Percentiles rank a stretch among this genome's conserved stretches.
Conservation (phyloP, 2,329 filamentous ascomycete genomes). For the Catunica adiposa region DNA sequence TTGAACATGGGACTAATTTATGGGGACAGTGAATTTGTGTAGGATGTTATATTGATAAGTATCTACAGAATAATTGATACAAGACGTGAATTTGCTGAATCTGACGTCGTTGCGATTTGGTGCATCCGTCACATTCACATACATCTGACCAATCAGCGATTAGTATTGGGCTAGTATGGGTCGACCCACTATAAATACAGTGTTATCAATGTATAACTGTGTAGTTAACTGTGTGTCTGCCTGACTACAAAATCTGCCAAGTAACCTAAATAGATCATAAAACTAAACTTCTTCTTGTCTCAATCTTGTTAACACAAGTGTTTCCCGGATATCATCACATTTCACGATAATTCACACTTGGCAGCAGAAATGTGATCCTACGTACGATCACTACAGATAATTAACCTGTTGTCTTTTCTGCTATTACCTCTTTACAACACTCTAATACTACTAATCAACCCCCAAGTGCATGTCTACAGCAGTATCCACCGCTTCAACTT, state of each 20-base stretch:
- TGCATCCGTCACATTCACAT: not conserved
- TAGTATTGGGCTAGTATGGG: not conserved
- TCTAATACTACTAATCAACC: not conserved
- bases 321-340: no score
- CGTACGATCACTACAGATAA: no score
- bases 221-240: not conserved
- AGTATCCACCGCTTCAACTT: slow-evolving; percentile 12
- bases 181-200: not conserved
- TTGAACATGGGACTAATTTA: not conserved
- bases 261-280: no score
- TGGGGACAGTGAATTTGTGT: not conserved
- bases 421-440: not conserved
- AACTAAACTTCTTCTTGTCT: not conserved
- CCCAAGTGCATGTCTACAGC: not conserved
- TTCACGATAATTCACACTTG: no score
- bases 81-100: no score
- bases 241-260: not conserved
- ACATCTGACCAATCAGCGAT: not conserved
- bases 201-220: not conserved
- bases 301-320: not conserved
- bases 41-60: not conserved
- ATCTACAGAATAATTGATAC: no score
- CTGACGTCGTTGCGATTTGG: not conserved
- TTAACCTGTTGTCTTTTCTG: no score
- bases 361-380: no score